Base-by-base conservation (phyloP, 2,329 filamentous ascomycete species). In the Paecilomyces fulvus region DNA sequence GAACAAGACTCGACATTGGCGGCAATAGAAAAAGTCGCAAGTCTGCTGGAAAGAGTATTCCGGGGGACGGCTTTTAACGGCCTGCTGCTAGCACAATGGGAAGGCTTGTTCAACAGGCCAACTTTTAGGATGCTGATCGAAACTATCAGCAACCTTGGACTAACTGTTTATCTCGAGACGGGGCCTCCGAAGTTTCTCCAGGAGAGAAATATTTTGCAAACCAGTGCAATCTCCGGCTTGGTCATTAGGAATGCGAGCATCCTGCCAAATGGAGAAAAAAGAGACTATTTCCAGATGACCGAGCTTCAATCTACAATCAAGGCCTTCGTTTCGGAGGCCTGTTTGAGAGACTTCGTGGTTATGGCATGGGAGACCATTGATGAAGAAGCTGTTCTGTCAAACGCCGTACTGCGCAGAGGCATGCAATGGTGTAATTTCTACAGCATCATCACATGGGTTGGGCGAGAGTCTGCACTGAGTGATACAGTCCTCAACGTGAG, bases 351-450 rank as follows among this genome's bases (percentile, higher is more conserved):
- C n/a, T 76, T 76, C 51, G 65, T 68, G 0, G 70, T 78, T 1
- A 65, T 77, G 55, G 69, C 71, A 5, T 79, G 77, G 76, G 77
- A 79, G 54, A 76, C 74, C 0, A 58, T 77, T 10, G 70, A 76
- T 30, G 67, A 79, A 54, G 59, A 69, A 31, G 70, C 69, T 4
- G 43, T 61, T 3, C 31, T 75, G 12, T 66, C 71, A 1, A 76
- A 78, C 60, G 73, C 76, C 0, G 70, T 78, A 8, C 60, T 76
- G 14, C 73, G 73, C 56, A 64, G 77, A 50, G 75, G 72, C 30
- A 70, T 74, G 50, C 69, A 73, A 30, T 79, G 77, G 77, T 77
- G 73, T 59, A 71, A 71, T 25, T 79, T 77, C 60, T 77, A 78
- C 61, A 77, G 71, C 57, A 71, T 70, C 3, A 65, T 78, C 5